phyloP scores from a whole-genome alignment of 169 alveolate genomes.

The Eimeria praecox region DNA sequence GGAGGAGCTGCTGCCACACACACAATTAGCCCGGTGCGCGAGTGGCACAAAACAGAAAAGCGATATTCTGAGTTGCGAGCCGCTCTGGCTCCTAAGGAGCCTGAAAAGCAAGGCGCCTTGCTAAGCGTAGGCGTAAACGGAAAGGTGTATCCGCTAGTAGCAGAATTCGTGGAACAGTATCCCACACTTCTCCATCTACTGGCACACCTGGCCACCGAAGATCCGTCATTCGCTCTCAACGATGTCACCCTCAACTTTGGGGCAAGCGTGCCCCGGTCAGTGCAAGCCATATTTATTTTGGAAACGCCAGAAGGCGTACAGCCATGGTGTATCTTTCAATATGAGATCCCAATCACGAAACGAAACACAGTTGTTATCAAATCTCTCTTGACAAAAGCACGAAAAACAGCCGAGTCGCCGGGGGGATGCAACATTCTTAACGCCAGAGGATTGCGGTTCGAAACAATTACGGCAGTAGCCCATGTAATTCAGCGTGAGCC shows the following conservation, averaged over 20 bases:
- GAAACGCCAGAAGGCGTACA: conserved; percentile 61
- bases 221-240: conserved; percentile 51
- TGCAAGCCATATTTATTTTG: conserved; percentile 49
- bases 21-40: conserved; percentile 54
- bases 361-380: conserved; percentile 60
- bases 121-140: conserved; percentile 56
- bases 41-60: conserved; percentile 48
- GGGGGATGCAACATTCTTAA: conserved; percentile 72
- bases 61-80: conserved; percentile 38
- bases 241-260: conserved; percentile 38
- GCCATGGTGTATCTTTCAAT: conserved; percentile 80
- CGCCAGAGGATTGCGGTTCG: conserved; percentile 66
- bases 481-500: conserved; percentile 13
- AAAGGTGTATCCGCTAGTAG: conserved; percentile 35
- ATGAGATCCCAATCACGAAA: conserved; percentile 57
- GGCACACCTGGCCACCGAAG: conserved; percentile 55
- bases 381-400: conserved; percentile 42
- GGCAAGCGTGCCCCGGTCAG: conserved; percentile 71
- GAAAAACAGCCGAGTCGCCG: conserved; percentile 73
- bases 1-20: conserved; percentile 41
- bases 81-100: conserved; percentile 64
- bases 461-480: conserved; percentile 57
- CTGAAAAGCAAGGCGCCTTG: conserved; percentile 62
- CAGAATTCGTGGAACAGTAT: conserved; percentile 37
- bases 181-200: conserved; percentile 64